Conservation (phyloP, 371 early-diverging fungal species). For the Thermomucor indicae-seudaticae region DNA sequence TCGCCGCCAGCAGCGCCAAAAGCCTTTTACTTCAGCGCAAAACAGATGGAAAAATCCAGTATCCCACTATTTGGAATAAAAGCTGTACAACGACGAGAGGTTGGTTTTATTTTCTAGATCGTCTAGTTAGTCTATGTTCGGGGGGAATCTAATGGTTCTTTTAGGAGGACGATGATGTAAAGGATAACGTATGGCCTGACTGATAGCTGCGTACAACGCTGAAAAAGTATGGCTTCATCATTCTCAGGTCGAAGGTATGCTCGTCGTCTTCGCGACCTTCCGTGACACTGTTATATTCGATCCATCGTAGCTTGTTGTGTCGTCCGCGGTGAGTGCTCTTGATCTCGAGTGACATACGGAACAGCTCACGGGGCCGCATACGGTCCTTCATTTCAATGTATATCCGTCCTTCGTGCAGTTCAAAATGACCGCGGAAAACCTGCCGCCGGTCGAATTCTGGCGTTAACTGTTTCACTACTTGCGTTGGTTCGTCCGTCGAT, state of each 20-base stretch:
- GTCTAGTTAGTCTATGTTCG: too few relatives aligned
- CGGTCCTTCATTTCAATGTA: slow-evolving; percentile 29
- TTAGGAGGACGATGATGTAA: too few relatives aligned
- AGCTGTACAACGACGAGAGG: too few relatives aligned
- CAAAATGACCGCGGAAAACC: slow-evolving; percentile 43
- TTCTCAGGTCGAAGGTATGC: slow-evolving; percentile 28
- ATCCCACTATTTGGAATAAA: too few relatives aligned
- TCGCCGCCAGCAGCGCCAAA: too few relatives aligned
- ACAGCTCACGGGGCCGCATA: slow-evolving; percentile 28
- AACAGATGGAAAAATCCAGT: too few relatives aligned
- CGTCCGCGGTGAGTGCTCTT: slow-evolving; percentile 54
- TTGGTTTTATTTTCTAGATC: too few relatives aligned
- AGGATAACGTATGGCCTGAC: too few relatives aligned
- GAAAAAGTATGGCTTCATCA: slow-evolving; percentile 43
- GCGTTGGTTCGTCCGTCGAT: slow-evolving; percentile 53
- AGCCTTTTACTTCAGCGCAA: too few relatives aligned
- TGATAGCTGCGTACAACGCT: slow-evolving; percentile 40
- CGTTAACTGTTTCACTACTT: slow-evolving; percentile 31
- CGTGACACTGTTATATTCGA: slow-evolving; percentile 34
- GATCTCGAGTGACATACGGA: slow-evolving; percentile 40
- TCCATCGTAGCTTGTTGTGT: slow-evolving; percentile 67
- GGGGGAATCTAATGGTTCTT: too few relatives aligned
- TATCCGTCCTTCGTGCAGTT: slow-evolving; percentile 18
- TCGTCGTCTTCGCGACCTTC: slow-evolving; percentile 17
- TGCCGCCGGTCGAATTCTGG: slow-evolving; percentile 30